A percentile compares a stretch with the other conserved stretches of the same genome.
Conservation (phyloP, 2,329 filamentous ascomycete genomes). For the Rhytidhysteron rufulum region DNA sequence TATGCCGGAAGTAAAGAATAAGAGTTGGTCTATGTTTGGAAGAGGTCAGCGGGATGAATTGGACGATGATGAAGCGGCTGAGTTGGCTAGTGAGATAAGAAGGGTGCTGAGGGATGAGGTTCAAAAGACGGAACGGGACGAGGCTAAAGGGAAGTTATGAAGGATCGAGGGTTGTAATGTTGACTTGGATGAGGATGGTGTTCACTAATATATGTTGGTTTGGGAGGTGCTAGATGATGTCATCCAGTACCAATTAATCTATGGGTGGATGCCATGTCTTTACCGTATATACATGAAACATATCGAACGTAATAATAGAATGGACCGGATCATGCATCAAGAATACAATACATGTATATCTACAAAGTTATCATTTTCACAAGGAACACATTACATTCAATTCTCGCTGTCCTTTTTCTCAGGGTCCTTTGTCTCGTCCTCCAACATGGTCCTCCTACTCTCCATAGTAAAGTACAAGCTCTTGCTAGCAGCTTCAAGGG, state of each 20-base stretch:
- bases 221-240: too few species aligned
- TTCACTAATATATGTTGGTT: too few species aligned
- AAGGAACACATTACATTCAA: too few species aligned
- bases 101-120: conserved; percentile 37
- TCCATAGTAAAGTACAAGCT: conserved; percentile 87
- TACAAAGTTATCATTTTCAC: too few species aligned
- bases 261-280: too few species aligned
- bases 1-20: conserved; percentile 48
- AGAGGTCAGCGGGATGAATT: conserved; percentile 67
- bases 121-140: conserved; percentile 14
- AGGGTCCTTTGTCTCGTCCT: conserved; percentile 58
- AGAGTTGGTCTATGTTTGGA: conserved; percentile 81
- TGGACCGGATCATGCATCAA: too few species aligned
- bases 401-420: conserved; percentile 15
- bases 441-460: conserved; percentile 72
- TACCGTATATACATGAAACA: too few species aligned
- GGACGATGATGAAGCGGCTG: conserved; percentile 68
- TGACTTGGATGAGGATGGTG: too few species aligned
- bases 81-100: conserved; percentile 52
- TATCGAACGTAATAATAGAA: too few species aligned
- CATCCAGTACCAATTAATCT: too few species aligned
- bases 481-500: conserved; percentile 76
- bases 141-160: conserved; percentile 6
- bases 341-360: too few species aligned
- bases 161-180: not conserved